Evolutionary conservation across 2,329 filamentous ascomycete species (phyloP), one percentile per base, ranked within the genome.

Genomic region (Triangularia verruculosa): DNA sequence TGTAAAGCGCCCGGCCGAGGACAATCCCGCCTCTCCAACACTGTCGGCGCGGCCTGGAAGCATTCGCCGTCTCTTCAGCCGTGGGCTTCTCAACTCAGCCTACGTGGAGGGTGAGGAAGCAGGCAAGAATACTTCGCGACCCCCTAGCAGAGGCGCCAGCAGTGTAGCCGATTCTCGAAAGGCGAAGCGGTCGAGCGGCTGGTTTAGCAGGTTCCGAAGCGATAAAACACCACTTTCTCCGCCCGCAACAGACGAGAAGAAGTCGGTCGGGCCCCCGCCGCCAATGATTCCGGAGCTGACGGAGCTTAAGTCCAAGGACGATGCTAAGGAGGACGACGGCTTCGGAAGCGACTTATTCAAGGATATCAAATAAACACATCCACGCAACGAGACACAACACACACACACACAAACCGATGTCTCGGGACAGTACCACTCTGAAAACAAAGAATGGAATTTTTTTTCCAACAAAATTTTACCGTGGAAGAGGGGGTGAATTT

Each of bases 241-340:
- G 17, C 59, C 61, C 9, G 54, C 57, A 20, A 61, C 57, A 15
- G 67, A 71, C 59, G 69, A 68, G 24, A 74, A 76, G 70, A 80
- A 79, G 66, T 73, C 77, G 5, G 67, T 73, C 34, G 82, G 81
- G 11, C 83, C 84, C 8, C 85, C 84, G 62, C 83, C 85, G 39
- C 85, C 85, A 24, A 86, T 83, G 83, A 86, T 87, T 58, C 85
- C 85, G 20, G 84, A 87, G 71, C 76, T 87, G 57, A 78, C 75
- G 69, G 78, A 81, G 57, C 76, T 86, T 61, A 79, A 84, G 69
- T 79, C 81, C 62, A 81, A 80, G 71, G 70, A 81, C 57, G 80
- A 81, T 56, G 74, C 78, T 24, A 71, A 74, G 56, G 78, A 83
- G 51, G 77, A 79, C 6, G 78, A 76, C 52, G 76, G 75, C 61